Base-by-base conservation (phyloP, 805 yeast genomes). In the Metschnikowia koreensis region DNA sequence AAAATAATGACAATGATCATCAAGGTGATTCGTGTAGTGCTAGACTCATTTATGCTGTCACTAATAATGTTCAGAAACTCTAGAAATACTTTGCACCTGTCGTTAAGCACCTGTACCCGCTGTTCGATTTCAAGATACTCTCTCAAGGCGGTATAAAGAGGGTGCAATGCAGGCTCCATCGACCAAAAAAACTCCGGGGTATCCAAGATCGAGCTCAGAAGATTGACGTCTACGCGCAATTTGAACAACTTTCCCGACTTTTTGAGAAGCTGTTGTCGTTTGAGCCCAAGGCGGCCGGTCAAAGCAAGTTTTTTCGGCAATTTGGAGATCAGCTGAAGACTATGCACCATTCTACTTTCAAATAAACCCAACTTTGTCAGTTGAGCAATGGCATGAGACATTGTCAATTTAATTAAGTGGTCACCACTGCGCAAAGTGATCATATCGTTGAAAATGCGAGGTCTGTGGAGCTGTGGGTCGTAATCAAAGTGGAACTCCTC, bases 131-230 rank as follows among this genome's bases (percentile, higher is more conserved):
- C 99, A 51, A 94, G 72, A 62, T 94, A 94, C 57, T 94, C 97
- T 52, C 97, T 73, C 51, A 92, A 84, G 1, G 97, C 97, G 36
- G 78, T 77, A 68, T 94, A 94, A 40, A 94, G 73, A 3, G 98
- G 98, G 66, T 93, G 96, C 58, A 94, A 77, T 38, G 96, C 92
- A 6, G 99, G 99, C 69, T 94, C 99, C 55, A 80, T 46, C 31
- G 92, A 88, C 99, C 99, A 94, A 68, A 94, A 94, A 64, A 89
- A 91, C 55, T 90, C 97, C 0, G 99, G 99, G 0, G 97, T 91
- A 63, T 94, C 99, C 48, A 94, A 75, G 22, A 94, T 91, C 57
- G 89, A 89, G 10, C 97, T 89, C 4, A 93, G 86, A 46, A 94
- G 72, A 65, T 94, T 94, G 6, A 94, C 97, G 68, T 94, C 98